Conservation (phyloP, 371 early-diverging fungal species). For the Apophysomyces sp. region DNA sequence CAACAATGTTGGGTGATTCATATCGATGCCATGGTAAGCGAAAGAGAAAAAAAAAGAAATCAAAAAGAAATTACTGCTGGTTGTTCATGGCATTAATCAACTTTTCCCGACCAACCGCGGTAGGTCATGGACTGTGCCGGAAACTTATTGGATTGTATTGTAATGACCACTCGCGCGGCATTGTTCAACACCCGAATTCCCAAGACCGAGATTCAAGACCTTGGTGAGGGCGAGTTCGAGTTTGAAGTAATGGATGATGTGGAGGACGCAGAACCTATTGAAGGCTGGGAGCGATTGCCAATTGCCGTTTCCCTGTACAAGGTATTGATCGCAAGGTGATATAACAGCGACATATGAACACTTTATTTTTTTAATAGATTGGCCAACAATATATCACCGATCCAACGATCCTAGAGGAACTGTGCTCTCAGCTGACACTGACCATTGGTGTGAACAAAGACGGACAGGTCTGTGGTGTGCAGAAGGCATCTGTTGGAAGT, state of each 20-base stretch:
- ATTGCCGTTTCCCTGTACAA: slow-evolving; percentile 81
- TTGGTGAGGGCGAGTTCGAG: slow-evolving; percentile 77
- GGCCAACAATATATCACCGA: slow-evolving; percentile 84
- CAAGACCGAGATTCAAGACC: slow-evolving; percentile 68
- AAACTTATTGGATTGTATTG: slow-evolving; percentile 81
- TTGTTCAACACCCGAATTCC: slow-evolving; percentile 84
- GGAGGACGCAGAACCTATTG: slow-evolving; percentile 76
- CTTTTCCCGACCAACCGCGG: not conserved
- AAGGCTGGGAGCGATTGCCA: slow-evolving; percentile 80
- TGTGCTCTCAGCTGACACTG: slow-evolving; percentile 77
- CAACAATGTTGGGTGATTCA: slow-evolving; percentile 89
- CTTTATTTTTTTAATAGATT: slow-evolving; percentile 52
- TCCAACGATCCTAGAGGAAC: slow-evolving; percentile 85
- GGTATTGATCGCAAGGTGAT: slow-evolving; percentile 33
- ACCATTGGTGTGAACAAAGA: slow-evolving; percentile 79
- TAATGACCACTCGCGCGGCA: slow-evolving; percentile 85
- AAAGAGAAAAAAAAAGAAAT: too few species aligned
- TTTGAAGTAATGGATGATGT: slow-evolving; percentile 88
- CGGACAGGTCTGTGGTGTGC: slow-evolving; percentile 80
- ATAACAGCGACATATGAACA: not conserved
- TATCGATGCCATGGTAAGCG: slow-evolving; percentile 82
- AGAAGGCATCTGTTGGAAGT: slow-evolving; percentile 77
- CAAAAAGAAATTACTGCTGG: too few species aligned
- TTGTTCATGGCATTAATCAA: not conserved
- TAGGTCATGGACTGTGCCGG: slow-evolving; percentile 87